A percentile compares a stretch with the other conserved stretches of the same genome.
phyloP scores from a whole-genome alignment of 2,329 filamentous ascomycete species.

The Colletotrichum tropicicola region DNA sequence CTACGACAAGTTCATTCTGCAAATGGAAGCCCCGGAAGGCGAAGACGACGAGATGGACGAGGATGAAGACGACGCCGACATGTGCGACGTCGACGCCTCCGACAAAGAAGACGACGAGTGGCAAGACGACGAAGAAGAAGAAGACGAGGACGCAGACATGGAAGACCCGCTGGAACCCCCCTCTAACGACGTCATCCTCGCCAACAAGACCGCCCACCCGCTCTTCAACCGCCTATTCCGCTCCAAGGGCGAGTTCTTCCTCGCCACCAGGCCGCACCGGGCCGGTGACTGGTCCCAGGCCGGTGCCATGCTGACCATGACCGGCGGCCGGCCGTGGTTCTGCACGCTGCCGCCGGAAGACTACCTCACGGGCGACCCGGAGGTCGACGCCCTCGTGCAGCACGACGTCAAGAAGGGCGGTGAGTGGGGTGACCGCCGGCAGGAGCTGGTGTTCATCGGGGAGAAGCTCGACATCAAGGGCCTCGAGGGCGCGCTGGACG shows the following conservation, averaged over 20 bases:
- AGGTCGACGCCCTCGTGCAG: constrained; percentile 57
- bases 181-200: constrained; percentile 55
- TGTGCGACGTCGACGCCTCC: constrained; percentile 37
- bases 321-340: constrained; percentile 66
- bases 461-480: constrained; percentile 65
- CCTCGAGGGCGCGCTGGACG: constrained; percentile 64
- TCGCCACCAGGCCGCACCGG: constrained; percentile 65
- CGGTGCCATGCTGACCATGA: constrained; percentile 70
- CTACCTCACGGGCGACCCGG: constrained; percentile 55
- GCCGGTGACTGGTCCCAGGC: constrained; percentile 71
- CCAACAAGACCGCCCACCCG: constrained; percentile 63
- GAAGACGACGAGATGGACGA: constrained; percentile 30
- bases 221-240: constrained; percentile 65
- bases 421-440: constrained; percentile 74
- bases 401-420: constrained; percentile 62
- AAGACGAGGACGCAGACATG: constrained; percentile 34
- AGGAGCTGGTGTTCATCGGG: constrained; percentile 80
- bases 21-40: constrained; percentile 52
- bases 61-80: constrained; percentile 42
- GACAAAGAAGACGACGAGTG: constrained; percentile 30
- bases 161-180: constrained; percentile 43
- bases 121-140: constrained; percentile 41
- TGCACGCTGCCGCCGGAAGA: constrained; percentile 63
- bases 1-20: constrained; percentile 60
- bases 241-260: constrained; percentile 69